Conservation (phyloP, 148 eudicot species). For the Rhododendron henanense region DNA sequence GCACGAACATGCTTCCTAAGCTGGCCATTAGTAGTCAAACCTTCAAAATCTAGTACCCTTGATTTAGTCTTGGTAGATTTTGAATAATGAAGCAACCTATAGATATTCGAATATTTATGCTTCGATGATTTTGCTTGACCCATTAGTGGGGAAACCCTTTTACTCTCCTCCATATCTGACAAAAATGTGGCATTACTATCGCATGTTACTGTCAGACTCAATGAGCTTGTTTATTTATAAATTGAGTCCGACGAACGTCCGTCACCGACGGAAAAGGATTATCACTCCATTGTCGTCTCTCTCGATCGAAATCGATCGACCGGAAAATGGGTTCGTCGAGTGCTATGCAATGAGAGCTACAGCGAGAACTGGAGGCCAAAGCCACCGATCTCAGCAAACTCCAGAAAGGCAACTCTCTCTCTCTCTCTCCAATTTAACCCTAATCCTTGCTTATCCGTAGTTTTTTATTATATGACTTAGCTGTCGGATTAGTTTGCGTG, state of each 20-base stretch:
- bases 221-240: neutral
- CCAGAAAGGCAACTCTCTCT: constrained; percentile 11
- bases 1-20: neutral
- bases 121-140: neutral
- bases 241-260: too few species aligned
- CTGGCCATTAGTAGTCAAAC: neutral
- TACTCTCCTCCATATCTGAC: neutral
- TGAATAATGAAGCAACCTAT: neutral
- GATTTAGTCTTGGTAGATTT: neutral
- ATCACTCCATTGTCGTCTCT: too few species aligned
- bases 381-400: constrained; percentile 18
- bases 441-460: neutral
- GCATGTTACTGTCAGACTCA: neutral
- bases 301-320: too few species aligned
- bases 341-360: constrained; percentile 12
- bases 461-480: neutral
- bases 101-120: neutral
- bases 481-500: neutral
- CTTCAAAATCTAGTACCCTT: neutral
- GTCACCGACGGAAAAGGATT: too few species aligned
- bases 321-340: constrained; percentile 12
- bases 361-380: constrained; percentile 15
- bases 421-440: neutral
- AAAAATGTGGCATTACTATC: neutral
- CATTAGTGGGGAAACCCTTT: neutral